Conservation (phyloP, 2,329 filamentous ascomycete species). For the Nothophaeocryptopus gaeumannii region DNA sequence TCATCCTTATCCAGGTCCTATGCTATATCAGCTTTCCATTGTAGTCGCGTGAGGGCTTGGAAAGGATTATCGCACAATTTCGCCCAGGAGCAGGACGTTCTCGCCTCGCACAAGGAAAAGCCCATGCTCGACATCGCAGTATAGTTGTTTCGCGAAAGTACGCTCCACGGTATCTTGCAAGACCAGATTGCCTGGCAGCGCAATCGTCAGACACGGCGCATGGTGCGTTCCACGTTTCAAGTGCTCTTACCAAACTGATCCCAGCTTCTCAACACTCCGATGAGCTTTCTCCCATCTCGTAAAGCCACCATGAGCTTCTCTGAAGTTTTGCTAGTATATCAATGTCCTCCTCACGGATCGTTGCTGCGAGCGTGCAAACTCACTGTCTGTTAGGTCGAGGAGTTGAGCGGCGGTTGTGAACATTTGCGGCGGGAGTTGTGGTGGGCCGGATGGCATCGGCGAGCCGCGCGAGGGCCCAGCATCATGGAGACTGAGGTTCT, state of each 20-base stretch:
- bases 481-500: constrained; percentile 36
- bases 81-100: constrained; percentile 92
- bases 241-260: constrained; percentile 81
- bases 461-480: constrained; percentile 25
- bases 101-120: constrained; percentile 92
- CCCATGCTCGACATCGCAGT: constrained; percentile 80
- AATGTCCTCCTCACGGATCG: constrained; percentile 1
- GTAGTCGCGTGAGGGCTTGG: no score
- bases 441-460: constrained; percentile 18
- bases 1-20: constrained; percentile 92
- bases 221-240: neutral
- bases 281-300: constrained; percentile 88
- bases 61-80: constrained; percentile 59
- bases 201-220: constrained; percentile 7
- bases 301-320: constrained; percentile 93
- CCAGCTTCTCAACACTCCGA: constrained; percentile 90
- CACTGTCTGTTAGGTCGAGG: constrained; percentile 95
- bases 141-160: constrained; percentile 71
- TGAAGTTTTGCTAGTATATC: constrained; percentile 42
- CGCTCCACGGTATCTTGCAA: constrained; percentile 90
- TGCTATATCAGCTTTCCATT: neutral
- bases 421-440: constrained; percentile 68
- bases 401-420: constrained; percentile 97
- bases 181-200: constrained; percentile 75
- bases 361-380: constrained; percentile 24